phyloP scores from a whole-genome alignment of 2,329 filamentous ascomycete species.

The Remersonia thermophila region DNA sequence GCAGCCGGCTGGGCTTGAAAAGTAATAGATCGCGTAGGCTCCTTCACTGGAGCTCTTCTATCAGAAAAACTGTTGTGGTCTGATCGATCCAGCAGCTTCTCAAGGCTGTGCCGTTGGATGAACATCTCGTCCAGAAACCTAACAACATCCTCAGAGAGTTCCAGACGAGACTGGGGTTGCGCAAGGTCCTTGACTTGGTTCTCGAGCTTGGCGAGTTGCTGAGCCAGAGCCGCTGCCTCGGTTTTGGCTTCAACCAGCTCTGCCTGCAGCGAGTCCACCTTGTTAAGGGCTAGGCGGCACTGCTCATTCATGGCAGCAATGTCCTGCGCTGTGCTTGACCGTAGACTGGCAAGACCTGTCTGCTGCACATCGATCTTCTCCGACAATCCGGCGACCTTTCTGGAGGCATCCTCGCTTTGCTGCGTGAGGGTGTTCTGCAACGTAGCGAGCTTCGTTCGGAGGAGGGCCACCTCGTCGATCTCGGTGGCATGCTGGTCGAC shows the following conservation, averaged over 20 bases:
- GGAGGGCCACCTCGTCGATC: conserved; percentile 3
- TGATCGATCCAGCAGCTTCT: conserved; percentile 2
- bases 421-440: conserved; percentile 7
- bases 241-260: conserved; percentile 10
- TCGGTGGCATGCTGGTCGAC: conserved; percentile 5
- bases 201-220: conserved; percentile 11
- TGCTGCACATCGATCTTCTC: conserved; percentile 5
- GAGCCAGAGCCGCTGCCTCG: conserved; percentile 6
- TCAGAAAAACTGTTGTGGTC: no score
- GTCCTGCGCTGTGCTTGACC: conserved; percentile 1
- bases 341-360: conserved; percentile 4
- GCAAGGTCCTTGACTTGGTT: background rate
- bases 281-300: conserved; percentile 5
- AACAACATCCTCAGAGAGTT: background rate
- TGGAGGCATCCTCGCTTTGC: conserved; percentile 4
- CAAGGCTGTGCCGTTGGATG: conserved; percentile 1
- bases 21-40: no score
- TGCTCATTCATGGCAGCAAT: conserved; percentile 7
- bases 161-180: background rate
- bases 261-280: conserved; percentile 8
- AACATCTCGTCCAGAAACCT: conserved; percentile 3
- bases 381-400: conserved; percentile 2
- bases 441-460: conserved; percentile 6
- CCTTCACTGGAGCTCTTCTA: no score
- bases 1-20: no score